A percentile compares a stretch with the other conserved stretches of the same genome.
phyloP scores from a whole-genome alignment of 257 asterid genomes.

The Jacaranda copaia region DNA sequence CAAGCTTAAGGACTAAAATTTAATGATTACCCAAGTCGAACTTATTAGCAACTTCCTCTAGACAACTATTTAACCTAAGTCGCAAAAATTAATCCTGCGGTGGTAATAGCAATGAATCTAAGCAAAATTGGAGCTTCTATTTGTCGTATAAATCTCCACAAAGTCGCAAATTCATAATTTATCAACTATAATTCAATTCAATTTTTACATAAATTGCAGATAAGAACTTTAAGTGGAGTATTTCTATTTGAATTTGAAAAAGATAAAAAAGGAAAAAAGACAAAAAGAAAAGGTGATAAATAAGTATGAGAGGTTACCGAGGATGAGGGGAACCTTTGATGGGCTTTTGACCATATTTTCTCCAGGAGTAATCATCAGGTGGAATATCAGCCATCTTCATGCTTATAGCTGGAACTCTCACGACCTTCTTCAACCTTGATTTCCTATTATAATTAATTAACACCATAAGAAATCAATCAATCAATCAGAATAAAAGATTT shows the following conservation, averaged over 20 bases:
- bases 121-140: too few species aligned
- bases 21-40: neutral
- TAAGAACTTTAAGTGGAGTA: neutral
- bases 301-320: slow-evolving; percentile 49
- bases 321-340: slow-evolving; percentile 98
- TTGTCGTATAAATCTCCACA: too few species aligned
- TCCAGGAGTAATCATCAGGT: slow-evolving; percentile 90
- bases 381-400: slow-evolving; percentile 89
- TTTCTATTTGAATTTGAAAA: neutral
- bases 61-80: neutral
- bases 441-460: slow-evolving; percentile 51
- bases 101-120: too few species aligned
- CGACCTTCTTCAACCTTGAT: slow-evolving; percentile 71
- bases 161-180: too few species aligned
- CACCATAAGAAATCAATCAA: neutral
- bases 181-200: too few species aligned
- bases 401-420: slow-evolving; percentile 78
- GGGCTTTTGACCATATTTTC: slow-evolving; percentile 92
- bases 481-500: neutral
- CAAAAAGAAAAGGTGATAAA: too few species aligned
- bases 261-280: neutral
- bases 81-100: too few species aligned
- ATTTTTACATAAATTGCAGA: neutral
- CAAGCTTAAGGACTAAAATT: neutral
- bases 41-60: neutral